Percentiles rank a stretch among this genome's conserved stretches.
Conservation (phyloP, 1,284 basidiomycete genomes). For the Paramarasmius palmivorus region DNA sequence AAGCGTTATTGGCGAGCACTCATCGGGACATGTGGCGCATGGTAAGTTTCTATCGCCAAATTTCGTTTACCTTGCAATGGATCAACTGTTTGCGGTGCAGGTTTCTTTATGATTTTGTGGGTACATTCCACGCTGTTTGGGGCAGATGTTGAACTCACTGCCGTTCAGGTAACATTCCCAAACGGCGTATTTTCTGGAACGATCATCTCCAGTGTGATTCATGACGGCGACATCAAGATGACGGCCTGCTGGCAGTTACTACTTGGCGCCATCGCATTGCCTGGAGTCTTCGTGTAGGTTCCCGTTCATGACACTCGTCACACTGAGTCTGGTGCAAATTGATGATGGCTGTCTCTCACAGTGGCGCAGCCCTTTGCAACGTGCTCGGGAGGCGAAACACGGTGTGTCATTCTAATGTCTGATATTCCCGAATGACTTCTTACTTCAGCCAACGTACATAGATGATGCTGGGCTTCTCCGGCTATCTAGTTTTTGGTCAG, state of each 20-base stretch:
- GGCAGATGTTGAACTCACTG: neutral
- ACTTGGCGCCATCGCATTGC: slow-evolving; percentile 66
- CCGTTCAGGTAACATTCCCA: slow-evolving; percentile 61
- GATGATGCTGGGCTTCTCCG: slow-evolving; percentile 77
- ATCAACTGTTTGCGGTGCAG: slow-evolving; percentile 29
- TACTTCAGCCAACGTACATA: slow-evolving; percentile 21
- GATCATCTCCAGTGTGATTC: slow-evolving; percentile 63
- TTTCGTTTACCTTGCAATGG: neutral
- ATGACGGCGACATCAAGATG: slow-evolving; percentile 51
- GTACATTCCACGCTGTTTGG: slow-evolving; percentile 15
- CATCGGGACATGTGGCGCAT: slow-evolving; percentile 72
- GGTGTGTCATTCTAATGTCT: slow-evolving; percentile 32
- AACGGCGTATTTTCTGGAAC: slow-evolving; percentile 70
- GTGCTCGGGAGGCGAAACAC: slow-evolving; percentile 64
- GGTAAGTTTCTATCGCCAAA: slow-evolving; percentile 45
- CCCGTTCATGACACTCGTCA: slow-evolving; percentile 10
- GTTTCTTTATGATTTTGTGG: slow-evolving; percentile 77
- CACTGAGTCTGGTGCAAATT: too few relatives aligned
- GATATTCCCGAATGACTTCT: neutral
- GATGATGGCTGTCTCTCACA: neutral
- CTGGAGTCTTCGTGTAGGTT: slow-evolving; percentile 49
- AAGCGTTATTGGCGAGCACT: slow-evolving; percentile 70
- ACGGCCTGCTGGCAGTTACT: slow-evolving; percentile 76
- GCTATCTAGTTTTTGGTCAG: slow-evolving; percentile 70
- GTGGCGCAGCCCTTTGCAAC: slow-evolving; percentile 65